phyloP scores from a whole-genome alignment of 139 green algal genomes.

The Raphidocelis subcapitata region DNA sequence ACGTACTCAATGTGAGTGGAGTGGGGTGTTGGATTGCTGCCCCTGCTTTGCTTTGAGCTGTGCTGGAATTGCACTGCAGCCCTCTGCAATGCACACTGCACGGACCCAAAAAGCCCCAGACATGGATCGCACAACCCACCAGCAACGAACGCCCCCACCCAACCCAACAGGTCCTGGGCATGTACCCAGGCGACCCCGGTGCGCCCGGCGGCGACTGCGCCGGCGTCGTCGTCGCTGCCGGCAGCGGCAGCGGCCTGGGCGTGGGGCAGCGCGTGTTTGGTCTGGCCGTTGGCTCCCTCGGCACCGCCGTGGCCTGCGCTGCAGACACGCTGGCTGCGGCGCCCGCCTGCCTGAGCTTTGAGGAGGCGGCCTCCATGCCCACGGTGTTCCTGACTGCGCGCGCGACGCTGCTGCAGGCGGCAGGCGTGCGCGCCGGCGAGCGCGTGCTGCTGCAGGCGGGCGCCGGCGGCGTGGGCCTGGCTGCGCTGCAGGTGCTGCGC shows the following conservation, averaged over 20 bases:
- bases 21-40: too few relatives aligned
- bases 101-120: too few relatives aligned
- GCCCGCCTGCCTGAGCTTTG: constrained; percentile 63
- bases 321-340: constrained; percentile 58
- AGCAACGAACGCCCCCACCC: too few relatives aligned
- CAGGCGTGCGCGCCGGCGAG: constrained; percentile 28
- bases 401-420: constrained; percentile 45
- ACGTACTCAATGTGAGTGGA: constrained; percentile 65
- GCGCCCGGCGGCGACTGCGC: constrained; percentile 73
- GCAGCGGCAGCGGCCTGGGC: background rate
- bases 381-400: constrained; percentile 84
- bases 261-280: constrained; percentile 80
- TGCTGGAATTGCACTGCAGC: too few relatives aligned
- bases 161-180: constrained; percentile 57
- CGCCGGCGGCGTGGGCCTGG: constrained; percentile 62
- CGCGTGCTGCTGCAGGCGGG: constrained; percentile 64
- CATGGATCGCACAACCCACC: too few relatives aligned
- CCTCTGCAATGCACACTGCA: too few relatives aligned
- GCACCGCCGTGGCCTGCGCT: constrained; percentile 30
- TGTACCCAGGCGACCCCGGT: constrained; percentile 90
- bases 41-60: too few relatives aligned
- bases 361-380: constrained; percentile 69
- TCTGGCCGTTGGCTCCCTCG: constrained; percentile 72
- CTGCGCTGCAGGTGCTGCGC: constrained; percentile 60
- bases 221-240: constrained; percentile 65